Evolutionary conservation across 495 filamentous ascomycete species (phyloP).

Genomic region (Penicillium nucicola): DNA sequence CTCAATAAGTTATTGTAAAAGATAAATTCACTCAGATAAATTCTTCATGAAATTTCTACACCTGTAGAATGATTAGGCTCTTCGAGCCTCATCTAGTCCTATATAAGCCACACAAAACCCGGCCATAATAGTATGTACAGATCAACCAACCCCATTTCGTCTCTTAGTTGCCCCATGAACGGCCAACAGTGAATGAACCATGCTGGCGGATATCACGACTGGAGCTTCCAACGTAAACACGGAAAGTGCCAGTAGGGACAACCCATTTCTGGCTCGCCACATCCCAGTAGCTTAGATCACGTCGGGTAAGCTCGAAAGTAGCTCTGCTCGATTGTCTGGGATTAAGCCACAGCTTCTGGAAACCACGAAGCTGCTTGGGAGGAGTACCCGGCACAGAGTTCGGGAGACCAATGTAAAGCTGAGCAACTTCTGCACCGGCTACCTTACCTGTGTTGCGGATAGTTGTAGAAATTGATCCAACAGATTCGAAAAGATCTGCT

Average conservation of each 20-base stretch:
- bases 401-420: conserved; percentile 65
- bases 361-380: conserved; percentile 52
- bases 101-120: background rate
- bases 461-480: conserved; percentile 43
- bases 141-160: background rate
- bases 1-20: too few species aligned
- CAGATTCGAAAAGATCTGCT: conserved; percentile 52
- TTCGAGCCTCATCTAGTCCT: too few species aligned
- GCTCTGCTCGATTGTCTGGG: conserved; percentile 41
- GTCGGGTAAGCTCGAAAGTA: conserved; percentile 53
- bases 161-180: background rate
- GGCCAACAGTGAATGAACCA: conserved; percentile 12
- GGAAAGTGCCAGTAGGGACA: conserved; percentile 44
- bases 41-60: too few species aligned
- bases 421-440: conserved; percentile 54
- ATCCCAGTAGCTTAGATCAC: conserved; percentile 69
- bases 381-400: conserved; percentile 18
- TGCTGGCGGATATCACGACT: conserved; percentile 22
- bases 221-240: conserved; percentile 58
- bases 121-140: background rate
- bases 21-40: too few species aligned
- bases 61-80: too few species aligned
- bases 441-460: conserved; percentile 52
- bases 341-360: conserved; percentile 53
- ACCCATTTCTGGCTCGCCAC: conserved; percentile 59